Base-by-base conservation (phyloP, 768 basidiomycete genomes). In the Psilocybe sp. region DNA sequence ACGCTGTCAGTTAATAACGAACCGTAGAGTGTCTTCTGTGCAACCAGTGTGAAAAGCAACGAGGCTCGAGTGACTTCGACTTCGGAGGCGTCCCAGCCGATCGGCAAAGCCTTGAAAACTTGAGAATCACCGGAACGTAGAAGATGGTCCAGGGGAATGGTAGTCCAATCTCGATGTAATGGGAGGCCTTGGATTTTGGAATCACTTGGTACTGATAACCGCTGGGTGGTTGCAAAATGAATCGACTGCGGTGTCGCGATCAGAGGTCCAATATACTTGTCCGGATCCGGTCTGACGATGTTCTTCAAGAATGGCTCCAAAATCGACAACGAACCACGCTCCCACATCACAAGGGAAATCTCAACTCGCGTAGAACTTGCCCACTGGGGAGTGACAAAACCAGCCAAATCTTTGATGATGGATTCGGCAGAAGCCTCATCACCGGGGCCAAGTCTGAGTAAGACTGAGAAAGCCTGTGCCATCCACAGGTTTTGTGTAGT, bases 11-110 rank as follows among this genome's bases (percentile, higher is more conserved):
- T 53, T 33, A 83, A 66, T 1, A 73, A 71, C 58, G 76, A 75
- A 9, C 60, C 61, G 13, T 60, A 54, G 31, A 85, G 59, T 5
- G 79, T 64, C 40, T 79, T 72, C 28, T 78, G 76, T 9, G 73
- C 66, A 12, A 79, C 66, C 37, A 74, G 72, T 1, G 78, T 73
- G n/a, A 95, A 67, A 12, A 85, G 65, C 13, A 98, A 69, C 6
- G 84, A 78, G 0, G 82, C 79, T 15, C 87, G 81, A 12, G 85
- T 81, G 6, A 96, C 69, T 35, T 95, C 89, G 11, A 81, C 72
- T 64, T 98, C 94, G 3, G 83, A 85, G 0, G 84, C 82, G 59
- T 86, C 77, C 93, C 93, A 96, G 2, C 76, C 72, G 0, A 69
- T 52, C 0, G 92, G 89, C 1, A 89, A 75, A 16, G 74, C 57